phyloP scores from a whole-genome alignment of 495 filamentous ascomycete species.

The Neurospora pannonica region DNA sequence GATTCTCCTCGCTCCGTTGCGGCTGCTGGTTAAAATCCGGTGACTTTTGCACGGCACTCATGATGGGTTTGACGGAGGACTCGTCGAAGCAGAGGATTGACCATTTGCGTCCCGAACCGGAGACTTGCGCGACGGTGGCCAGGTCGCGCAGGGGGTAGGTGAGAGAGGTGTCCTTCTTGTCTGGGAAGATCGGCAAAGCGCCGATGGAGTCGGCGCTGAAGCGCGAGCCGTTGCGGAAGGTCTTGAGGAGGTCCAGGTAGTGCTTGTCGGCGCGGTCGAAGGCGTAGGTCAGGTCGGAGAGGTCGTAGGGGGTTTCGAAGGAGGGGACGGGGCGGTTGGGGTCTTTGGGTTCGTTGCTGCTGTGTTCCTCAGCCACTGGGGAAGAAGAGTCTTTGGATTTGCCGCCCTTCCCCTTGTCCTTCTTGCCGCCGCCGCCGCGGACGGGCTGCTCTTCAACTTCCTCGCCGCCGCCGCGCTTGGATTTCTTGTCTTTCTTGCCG shows the following conservation, averaged over 20 bases:
- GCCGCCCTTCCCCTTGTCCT: background rate
- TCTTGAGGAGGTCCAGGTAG: conserved; percentile 53
- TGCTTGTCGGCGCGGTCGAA: conserved; percentile 47
- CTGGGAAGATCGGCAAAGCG: conserved; percentile 49
- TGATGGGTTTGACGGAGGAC: conserved; percentile 60
- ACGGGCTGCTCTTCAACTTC: background rate
- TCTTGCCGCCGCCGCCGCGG: background rate
- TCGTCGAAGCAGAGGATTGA: conserved; percentile 48
- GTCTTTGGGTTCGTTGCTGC: background rate
- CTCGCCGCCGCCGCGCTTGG: background rate
- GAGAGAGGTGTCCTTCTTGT: conserved; percentile 32
- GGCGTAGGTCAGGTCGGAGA: conserved; percentile 51
- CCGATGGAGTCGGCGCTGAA: conserved; percentile 63
- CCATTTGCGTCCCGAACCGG: conserved; percentile 57
- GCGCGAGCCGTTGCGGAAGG: conserved; percentile 48
- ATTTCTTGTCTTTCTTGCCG: conserved; percentile 1
- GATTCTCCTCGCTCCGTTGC: conserved; percentile 56
- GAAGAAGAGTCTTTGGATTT: background rate
- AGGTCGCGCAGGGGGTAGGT: conserved; percentile 57
- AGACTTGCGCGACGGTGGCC: conserved; percentile 66
- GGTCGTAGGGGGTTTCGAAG: conserved; percentile 55
- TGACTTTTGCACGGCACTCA: conserved; percentile 58
- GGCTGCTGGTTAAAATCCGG: conserved; percentile 61
- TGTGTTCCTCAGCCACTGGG: background rate
- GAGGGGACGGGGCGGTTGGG: conserved; percentile 16